Evolutionary conservation across 2,329 filamentous ascomycete genomes (phyloP).

Genomic region (Neonectria magnoliae): DNA sequence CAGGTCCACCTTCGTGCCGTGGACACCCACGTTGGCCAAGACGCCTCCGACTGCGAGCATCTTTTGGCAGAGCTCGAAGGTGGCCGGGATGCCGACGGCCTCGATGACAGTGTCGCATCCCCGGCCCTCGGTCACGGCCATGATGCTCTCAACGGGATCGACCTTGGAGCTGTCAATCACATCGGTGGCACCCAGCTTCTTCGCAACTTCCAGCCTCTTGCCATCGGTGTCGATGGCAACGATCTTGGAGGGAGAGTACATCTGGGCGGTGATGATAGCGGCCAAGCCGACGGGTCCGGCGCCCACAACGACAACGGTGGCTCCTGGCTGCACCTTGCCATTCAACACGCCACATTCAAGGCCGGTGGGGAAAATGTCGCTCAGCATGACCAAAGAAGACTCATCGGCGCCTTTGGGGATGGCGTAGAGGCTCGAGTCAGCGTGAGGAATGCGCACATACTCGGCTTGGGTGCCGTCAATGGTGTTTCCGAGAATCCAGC

Average conservation of each 20-base stretch:
- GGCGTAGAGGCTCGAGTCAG: constrained; percentile 57
- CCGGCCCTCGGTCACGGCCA: constrained; percentile 57
- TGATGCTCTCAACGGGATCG: constrained; percentile 51
- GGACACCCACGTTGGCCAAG: constrained; percentile 68
- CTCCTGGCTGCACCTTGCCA: constrained; percentile 61
- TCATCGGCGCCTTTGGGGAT: constrained; percentile 55
- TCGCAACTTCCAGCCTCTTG: constrained; percentile 57
- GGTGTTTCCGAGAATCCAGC: constrained; percentile 64
- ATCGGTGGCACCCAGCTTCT: constrained; percentile 58
- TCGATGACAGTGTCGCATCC: constrained; percentile 68
- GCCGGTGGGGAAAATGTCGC: constrained; percentile 66
- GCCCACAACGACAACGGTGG: constrained; percentile 64
- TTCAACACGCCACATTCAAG: constrained; percentile 64
- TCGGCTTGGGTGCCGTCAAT: constrained; percentile 67
- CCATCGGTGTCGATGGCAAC: constrained; percentile 63
- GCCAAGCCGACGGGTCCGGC: constrained; percentile 66
- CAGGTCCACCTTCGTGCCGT: constrained; percentile 62
- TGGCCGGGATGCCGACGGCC: constrained; percentile 63
- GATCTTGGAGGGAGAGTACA: constrained; percentile 63
- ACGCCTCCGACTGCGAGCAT: constrained; percentile 63
- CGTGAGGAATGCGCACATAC: constrained; percentile 63
- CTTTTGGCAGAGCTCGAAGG: constrained; percentile 63
- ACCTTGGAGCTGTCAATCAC: constrained; percentile 51
- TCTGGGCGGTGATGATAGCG: constrained; percentile 61
- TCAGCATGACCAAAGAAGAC: constrained; percentile 58